Base-by-base conservation (phyloP, 2,329 filamentous ascomycete genomes). In the Pseudogymnoascus destructans region DNA sequence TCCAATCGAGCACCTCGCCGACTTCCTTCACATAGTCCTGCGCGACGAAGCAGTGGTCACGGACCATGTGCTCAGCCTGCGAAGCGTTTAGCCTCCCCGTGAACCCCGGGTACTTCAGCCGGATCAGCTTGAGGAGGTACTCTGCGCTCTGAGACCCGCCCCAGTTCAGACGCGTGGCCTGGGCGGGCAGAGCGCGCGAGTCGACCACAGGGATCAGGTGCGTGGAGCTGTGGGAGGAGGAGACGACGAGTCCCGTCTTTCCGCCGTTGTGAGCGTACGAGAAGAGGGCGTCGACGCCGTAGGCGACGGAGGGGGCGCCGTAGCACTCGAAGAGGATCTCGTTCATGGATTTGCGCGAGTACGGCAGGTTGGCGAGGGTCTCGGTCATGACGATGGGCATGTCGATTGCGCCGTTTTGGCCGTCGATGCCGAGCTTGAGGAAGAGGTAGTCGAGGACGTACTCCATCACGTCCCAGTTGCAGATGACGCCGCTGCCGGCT, bases 271-370 rank as follows among this genome's bases (percentile, higher is more conserved):
- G 87, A 61, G 85, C 79, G 74, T 95, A 98, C 17, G 92, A 95
- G 74, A 98, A 98, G 30, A 98, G 80, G 9, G 91, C 95, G 71
- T 98, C 93, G 73, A 98, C 91, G 57, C 93, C 93, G 72, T 93
- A 96, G 15, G 91, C 87, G 23, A 96, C 79, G 1, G 89, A 92
- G 0, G 93, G 92, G 9, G 88, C 91, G 60, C 83, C 82, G 71
- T 98, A 98, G 72, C 90, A 95, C 72, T 98, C 93, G 70, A 97
- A 98, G 9, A 98, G 76, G 58, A 97, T 92, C 69, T 98, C 93
- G 42, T 88, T 95, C 92, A 97, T 97, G 65, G 88, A 92, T 74
- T 88, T 92, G 64, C 91, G 78, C 52, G 90, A 86, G 69, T 98
- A 98, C 10, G 82, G 83, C 61, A 95, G 71, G 71, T 97, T 97